A percentile compares a stretch with the other conserved stretches of the same genome.
These are phyloP conservation scores for Melaleuca quinquenervia DNA, from an alignment of 345 rosid species.

Conservation along the genomic window DNA sequence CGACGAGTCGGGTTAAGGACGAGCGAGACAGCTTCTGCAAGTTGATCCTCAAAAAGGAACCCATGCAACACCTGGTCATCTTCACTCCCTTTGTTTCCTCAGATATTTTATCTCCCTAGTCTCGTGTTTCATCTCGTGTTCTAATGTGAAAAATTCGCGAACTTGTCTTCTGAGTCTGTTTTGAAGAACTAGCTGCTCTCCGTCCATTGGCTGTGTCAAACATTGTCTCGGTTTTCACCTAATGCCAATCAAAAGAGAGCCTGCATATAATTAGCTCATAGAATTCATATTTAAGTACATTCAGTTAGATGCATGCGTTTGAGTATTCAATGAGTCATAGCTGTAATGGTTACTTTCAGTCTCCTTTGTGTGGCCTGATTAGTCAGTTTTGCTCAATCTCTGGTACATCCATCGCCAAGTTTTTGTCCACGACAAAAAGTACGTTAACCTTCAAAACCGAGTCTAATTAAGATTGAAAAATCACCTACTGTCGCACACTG, in stretches of 20 bases:
- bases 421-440: not conserved
- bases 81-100: not conserved
- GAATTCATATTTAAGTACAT: not conserved
- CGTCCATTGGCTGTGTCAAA: not conserved
- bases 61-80: not conserved
- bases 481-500: not conserved
- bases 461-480: not conserved
- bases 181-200: not conserved
- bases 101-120: not conserved
- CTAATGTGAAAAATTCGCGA: not conserved
- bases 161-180: not conserved
- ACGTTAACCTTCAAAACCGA: not conserved
- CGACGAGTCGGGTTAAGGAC: not conserved
- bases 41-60: not conserved
- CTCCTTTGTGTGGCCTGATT: not conserved
- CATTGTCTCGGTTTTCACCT: not conserved
- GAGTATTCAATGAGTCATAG: not conserved
- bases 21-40: not conserved
- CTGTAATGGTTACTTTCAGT: not conserved
- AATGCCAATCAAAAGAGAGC: not conserved
- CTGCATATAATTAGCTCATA: not conserved
- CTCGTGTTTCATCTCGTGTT: not conserved
- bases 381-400: not conserved
- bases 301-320: not conserved
- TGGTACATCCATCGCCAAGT: not conserved